These are phyloP conservation scores for Lizonia empirigonia DNA, from an alignment of 2,329 filamentous ascomycete genomes.

Conservation along the genomic window DNA sequence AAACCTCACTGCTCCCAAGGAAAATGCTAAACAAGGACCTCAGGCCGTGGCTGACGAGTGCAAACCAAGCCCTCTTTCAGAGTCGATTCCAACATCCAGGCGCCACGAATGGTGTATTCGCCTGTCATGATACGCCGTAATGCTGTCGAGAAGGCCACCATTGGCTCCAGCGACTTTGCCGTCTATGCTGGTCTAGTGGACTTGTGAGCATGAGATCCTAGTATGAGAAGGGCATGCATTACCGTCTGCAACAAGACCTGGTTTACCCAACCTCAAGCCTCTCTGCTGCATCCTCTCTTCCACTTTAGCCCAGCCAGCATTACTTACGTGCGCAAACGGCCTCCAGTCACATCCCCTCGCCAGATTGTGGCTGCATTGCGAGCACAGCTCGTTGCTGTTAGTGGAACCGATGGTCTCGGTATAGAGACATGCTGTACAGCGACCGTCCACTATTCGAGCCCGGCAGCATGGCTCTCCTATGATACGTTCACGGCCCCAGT, in stretches of 20 bases:
- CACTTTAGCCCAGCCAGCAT: slow-evolving; percentile 25
- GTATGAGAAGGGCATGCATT: neutral
- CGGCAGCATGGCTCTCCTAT: slow-evolving; percentile 38
- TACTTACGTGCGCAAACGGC: slow-evolving; percentile 29
- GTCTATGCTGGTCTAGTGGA: slow-evolving; percentile 1
- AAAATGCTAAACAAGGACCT: neutral
- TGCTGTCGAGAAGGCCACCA: slow-evolving; percentile 13
- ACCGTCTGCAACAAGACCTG: neutral
- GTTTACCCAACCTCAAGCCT: neutral
- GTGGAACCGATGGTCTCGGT: slow-evolving; percentile 30
- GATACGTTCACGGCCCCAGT: slow-evolving; percentile 41
- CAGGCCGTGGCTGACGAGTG: neutral
- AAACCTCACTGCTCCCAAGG: neutral
- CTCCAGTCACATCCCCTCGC: slow-evolving; percentile 22
- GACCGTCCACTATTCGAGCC: slow-evolving; percentile 28
- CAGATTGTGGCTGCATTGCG: slow-evolving; percentile 25
- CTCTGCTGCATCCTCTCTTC: slow-evolving; percentile 23
- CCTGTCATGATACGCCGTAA: neutral
- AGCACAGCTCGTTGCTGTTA: slow-evolving; percentile 29
- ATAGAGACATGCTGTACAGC: slow-evolving; percentile 30
- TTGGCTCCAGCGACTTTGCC: slow-evolving; percentile 12
- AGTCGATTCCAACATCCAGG: no score
- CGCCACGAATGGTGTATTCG: neutral
- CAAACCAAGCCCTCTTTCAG: neutral
- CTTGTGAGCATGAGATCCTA: neutral